phyloP scores from a whole-genome alignment of 305 asterid species.

The Fraxinus paxiana region DNA sequence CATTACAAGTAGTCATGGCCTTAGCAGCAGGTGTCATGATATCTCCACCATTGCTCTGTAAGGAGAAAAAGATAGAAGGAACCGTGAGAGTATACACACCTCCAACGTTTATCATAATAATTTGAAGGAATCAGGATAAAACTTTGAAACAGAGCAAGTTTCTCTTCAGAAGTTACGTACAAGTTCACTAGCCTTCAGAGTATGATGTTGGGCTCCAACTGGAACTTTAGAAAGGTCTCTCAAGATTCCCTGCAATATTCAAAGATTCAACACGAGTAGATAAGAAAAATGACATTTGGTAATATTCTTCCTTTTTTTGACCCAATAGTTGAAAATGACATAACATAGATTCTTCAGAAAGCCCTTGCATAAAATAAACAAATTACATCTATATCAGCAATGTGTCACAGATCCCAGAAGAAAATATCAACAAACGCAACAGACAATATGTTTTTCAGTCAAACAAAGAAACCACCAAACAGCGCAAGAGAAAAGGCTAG shows the following conservation, averaged over 20 bases:
- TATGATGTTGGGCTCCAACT: conserved; percentile 43
- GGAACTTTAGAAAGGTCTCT: conserved; percentile 75
- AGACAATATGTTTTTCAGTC: not conserved
- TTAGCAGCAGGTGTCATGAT: conserved; percentile 37
- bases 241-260: conserved; percentile 60
- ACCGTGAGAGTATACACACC: not conserved
- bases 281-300: not conserved
- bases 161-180: conserved; percentile 2
- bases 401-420: not conserved
- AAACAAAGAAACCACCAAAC: not conserved
- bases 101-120: not conserved
- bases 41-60: conserved; percentile 50
- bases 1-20: conserved; percentile 37
- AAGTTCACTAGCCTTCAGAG: conserved; percentile 32
- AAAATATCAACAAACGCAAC: not conserved
- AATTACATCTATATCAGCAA: not conserved
- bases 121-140: conserved; percentile 2
- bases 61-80: conserved; percentile 1
- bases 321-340: not conserved
- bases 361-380: not conserved
- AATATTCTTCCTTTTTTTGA: not conserved
- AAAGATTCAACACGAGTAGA: conserved; percentile 5
- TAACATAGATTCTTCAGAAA: not conserved
- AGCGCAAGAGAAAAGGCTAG: not conserved
- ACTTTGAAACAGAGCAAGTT: not conserved